Base-by-base conservation (phyloP, 192 early-diverging fungal genomes). In the Entomortierella chlamydospora region DNA sequence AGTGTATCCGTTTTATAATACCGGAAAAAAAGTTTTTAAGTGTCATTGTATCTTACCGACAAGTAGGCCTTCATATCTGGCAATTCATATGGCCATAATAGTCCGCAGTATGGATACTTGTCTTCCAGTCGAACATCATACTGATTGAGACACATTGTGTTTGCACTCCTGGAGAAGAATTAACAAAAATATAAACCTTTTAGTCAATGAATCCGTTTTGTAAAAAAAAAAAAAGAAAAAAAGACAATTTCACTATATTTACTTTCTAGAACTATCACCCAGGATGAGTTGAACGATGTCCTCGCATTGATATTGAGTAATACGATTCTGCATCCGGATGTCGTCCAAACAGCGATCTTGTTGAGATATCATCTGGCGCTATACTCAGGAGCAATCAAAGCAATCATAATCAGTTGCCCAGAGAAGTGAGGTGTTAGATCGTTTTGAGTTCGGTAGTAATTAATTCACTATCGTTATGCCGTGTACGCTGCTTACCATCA, bases 121-220 rank as follows among this genome's bases (percentile, higher is more conserved):
- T 88, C 86, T 9, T 73, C 61, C 26, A 86, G 34, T 49, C 89
- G 65, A 28, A 90, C 85, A 64, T 91, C 88, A 58, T 91, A 91
- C 50, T 82, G 68, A 64, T 91, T 91, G 28, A 88, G 23, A 63
- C 90, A 91, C 3, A 59, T 39, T 3, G 70, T 30, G 11, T 81
- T 63, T 1, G 58, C 47, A 23, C 56, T 45, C 54, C 50, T 39
- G 37, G 20, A 54, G n/a, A 60, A 23, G 53, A 53, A 51, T n/a
- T n/a, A n/a, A n/a, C n/a, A n/a, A n/a, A n/a, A n/a, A n/a, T n/a
- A n/a, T n/a, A n/a, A n/a, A n/a, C n/a, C n/a, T n/a, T n/a, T n/a
- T n/a, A n/a, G n/a, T n/a, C n/a, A n/a, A n/a, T n/a, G n/a, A n/a
- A n/a, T n/a, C n/a, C n/a, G n/a, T n/a, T n/a, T n/a, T n/a, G n/a